phyloP scores from a whole-genome alignment of 331 rosid species.

The Phaseolus coccineus region DNA sequence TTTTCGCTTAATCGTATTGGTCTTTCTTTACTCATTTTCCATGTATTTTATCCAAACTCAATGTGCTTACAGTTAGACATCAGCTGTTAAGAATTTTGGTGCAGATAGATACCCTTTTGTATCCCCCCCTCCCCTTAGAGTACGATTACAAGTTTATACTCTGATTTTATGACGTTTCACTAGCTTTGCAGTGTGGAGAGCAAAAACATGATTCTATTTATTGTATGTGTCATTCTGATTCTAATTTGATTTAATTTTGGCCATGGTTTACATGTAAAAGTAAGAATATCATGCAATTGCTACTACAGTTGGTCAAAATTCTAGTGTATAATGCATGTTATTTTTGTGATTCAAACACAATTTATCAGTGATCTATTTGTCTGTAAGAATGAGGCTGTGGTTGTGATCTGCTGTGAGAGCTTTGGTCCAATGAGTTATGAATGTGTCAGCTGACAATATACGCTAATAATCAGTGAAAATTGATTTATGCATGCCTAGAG shows the following conservation, averaged over 20 bases:
- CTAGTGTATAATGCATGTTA: background rate
- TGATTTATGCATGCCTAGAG: conserved; percentile 29
- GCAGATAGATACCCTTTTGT: background rate
- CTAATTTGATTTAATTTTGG: background rate
- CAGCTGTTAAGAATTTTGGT: background rate
- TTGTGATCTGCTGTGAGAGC: conserved; percentile 26
- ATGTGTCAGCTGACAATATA: conserved; percentile 23
- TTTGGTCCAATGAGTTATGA: conserved; percentile 16
- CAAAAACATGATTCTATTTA: conserved; percentile 23
- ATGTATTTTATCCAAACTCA: conserved; percentile 23
- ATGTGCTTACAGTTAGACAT: conserved; percentile 25
- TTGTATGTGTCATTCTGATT: background rate
- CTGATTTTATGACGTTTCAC: background rate
- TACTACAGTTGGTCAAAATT: conserved; percentile 27
- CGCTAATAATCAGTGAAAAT: conserved; percentile 16
- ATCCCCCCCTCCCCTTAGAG: background rate
- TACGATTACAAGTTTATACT: conserved; percentile 1
- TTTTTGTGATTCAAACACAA: conserved; percentile 20
- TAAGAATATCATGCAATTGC: conserved; percentile 15
- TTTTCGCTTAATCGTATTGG: conserved; percentile 20
- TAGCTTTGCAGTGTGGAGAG: background rate
- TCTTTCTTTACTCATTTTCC: conserved; percentile 4
- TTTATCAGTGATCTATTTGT: conserved; percentile 10
- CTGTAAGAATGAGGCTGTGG: conserved; percentile 13
- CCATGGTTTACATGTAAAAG: background rate